Conservation (phyloP, 2,329 filamentous ascomycete species). For the Trichoderma pleuroti region DNA sequence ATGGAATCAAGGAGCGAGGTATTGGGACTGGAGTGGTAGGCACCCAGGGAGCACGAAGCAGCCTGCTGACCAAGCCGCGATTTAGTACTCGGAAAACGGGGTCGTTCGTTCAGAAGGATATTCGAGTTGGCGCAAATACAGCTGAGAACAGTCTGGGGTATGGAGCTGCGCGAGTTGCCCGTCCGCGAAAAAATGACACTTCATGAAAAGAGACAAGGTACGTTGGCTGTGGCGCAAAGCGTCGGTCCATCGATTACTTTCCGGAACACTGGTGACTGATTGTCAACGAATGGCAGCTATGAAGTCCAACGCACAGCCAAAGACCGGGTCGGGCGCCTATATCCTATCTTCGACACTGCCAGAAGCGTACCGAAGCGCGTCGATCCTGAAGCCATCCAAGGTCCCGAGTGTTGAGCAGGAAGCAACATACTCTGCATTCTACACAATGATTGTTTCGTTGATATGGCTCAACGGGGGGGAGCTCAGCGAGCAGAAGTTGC, state of each 20-base stretch:
- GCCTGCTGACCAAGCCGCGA: not conserved
- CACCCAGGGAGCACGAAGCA: no score
- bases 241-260: not conserved
- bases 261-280: not conserved
- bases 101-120: constrained; percentile 69
- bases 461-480: constrained; percentile 71
- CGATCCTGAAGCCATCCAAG: constrained; percentile 65
- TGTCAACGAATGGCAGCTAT: constrained; percentile 31
- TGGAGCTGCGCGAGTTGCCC: constrained; percentile 85
- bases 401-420: constrained; percentile 65
- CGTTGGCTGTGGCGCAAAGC: not conserved
- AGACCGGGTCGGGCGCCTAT: constrained; percentile 65
- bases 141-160: constrained; percentile 74
- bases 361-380: constrained; percentile 58
- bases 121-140: constrained; percentile 74
- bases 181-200: constrained; percentile 76
- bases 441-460: constrained; percentile 73
- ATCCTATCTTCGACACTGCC: constrained; percentile 74
- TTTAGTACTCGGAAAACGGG: constrained; percentile 66
- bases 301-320: constrained; percentile 48
- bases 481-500: constrained; percentile 74
- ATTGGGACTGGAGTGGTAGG: not conserved
- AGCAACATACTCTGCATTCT: constrained; percentile 76
- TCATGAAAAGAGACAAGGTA: constrained; percentile 71
- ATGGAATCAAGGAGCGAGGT: constrained; percentile 64